Percentiles rank a stretch among this genome's conserved stretches.
Evolutionary conservation across 768 basidiomycete species (phyloP).

Genomic region (Suillus brevipes): DNA sequence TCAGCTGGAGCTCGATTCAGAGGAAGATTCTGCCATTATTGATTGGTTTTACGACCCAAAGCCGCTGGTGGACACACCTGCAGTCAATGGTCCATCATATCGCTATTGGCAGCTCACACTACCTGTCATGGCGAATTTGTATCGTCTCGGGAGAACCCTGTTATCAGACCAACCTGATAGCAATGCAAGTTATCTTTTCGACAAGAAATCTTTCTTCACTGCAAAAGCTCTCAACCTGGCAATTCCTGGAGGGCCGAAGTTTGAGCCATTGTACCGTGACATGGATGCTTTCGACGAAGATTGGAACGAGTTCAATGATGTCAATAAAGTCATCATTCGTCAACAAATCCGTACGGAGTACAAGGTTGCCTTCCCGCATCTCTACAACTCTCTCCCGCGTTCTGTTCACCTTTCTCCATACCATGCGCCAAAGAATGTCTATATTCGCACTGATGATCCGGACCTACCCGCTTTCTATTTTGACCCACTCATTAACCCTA

Average conservation of each 20-base stretch:
- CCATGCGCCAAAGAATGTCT: slow-evolving; percentile 94
- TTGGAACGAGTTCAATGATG: slow-evolving; percentile 99
- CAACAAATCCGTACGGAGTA: slow-evolving; percentile 99
- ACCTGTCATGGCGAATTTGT: slow-evolving; percentile 96
- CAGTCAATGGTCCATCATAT: slow-evolving; percentile 93
- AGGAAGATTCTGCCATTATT: slow-evolving; percentile 87
- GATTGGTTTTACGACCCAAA: slow-evolving; percentile 99
- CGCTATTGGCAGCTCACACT: slow-evolving; percentile 89
- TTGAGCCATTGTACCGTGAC: slow-evolving; percentile 95
- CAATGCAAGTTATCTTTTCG: slow-evolving; percentile 92
- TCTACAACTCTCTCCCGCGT: slow-evolving; percentile 97
- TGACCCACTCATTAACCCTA: slow-evolving; percentile 97
- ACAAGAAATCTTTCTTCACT: slow-evolving; percentile 97
- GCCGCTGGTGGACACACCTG: slow-evolving; percentile 85
- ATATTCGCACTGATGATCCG: slow-evolving; percentile 99
- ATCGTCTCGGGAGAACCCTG: slow-evolving; percentile 91
- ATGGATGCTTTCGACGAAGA: slow-evolving; percentile 98
- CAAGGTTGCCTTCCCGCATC: slow-evolving; percentile 98
- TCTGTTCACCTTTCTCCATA: slow-evolving; percentile 91
- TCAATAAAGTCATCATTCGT: slow-evolving; percentile 99
- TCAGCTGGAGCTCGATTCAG: slow-evolving; percentile 89
- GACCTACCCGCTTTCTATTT: slow-evolving; percentile 99
- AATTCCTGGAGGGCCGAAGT: slow-evolving; percentile 97
- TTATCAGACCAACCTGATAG: slow-evolving; percentile 90
- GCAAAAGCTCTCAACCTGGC: slow-evolving; percentile 97